A percentile compares a stretch with the other conserved stretches of the same genome.
Conservation (phyloP, 2,329 filamentous ascomycete genomes). For the Westerdykella sp. region DNA sequence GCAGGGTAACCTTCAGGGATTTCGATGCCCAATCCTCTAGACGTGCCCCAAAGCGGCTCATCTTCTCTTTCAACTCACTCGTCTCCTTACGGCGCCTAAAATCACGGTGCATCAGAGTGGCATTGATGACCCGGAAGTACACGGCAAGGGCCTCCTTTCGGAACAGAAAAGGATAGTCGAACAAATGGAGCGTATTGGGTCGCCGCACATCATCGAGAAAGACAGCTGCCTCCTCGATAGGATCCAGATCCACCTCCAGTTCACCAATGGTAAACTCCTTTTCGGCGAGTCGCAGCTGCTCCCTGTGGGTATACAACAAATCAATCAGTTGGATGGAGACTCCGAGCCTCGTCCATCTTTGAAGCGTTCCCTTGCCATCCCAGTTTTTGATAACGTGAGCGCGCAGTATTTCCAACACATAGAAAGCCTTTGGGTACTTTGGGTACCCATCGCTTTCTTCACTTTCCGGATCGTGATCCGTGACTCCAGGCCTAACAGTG, state of each 20-base stretch:
- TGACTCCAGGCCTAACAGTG: no score
- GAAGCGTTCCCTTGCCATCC: conserved; percentile 67
- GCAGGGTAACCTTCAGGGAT: conserved; percentile 27
- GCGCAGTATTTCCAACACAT: no score
- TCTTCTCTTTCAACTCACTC: conserved; percentile 21
- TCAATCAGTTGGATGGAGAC: conserved; percentile 70
- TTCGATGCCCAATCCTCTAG: conserved; percentile 11
- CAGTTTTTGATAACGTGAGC: conserved; percentile 63
- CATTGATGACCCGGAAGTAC: conserved; percentile 85
- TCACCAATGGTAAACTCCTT: conserved; percentile 69
- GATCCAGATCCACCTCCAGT: conserved; percentile 68
- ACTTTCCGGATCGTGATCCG: no score
- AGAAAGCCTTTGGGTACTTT: no score
- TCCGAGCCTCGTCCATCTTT: conserved; percentile 64
- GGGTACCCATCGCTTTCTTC: no score
- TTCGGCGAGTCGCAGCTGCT: conserved; percentile 45
- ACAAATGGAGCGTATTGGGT: conserved; percentile 62
- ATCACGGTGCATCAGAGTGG: conserved; percentile 73
- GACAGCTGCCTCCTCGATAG: conserved; percentile 61
- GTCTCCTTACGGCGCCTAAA: conserved; percentile 50
- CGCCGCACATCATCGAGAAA: conserved; percentile 56
- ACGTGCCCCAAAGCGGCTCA: conserved; percentile 12
- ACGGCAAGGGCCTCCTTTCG: conserved; percentile 64
- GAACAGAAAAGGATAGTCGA: conserved; percentile 79
- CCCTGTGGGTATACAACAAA: conserved; percentile 47